Base-by-base conservation (phyloP, 148 eudicot genomes). In the Oxyria digyna region DNA sequence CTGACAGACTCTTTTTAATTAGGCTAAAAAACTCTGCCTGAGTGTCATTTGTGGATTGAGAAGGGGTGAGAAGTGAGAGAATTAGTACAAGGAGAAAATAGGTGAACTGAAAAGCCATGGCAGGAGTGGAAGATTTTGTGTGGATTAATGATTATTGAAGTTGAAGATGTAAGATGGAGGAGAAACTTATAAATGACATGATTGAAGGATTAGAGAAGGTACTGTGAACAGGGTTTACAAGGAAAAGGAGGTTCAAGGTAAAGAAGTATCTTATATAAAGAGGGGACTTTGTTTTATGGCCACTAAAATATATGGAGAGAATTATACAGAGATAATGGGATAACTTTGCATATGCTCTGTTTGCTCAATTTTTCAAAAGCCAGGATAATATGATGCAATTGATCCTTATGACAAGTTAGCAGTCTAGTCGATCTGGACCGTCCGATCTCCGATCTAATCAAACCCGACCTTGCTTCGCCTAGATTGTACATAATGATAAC, bases 1-100 rank as follows among this genome's bases (percentile, higher is more conserved):
- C 91, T 20, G 80, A 71, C 45, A 89, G 80, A 11, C 85, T 79
- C 26, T 77, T 85, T 48, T 78, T 87, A 81, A 89, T 76, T 63
- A 87, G 79, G 48, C 68, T 54, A 78, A 92, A 84, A 78, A 82
- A 92, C 10, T 81, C 62, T 21, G 87, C 72, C 55, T 89, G 96
- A 49, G 74, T 71, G 40, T 73, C 67, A 26, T 24, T 63, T 31
- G 76, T 29, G 62, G 84, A 76, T 14, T 72, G 73, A 33, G 37
- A 71, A 69, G 67, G 52, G 66, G n/a, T 69, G 31, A 71, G 50
- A 3, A 77, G 62, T 13, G 77, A 73, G 35, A 84, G 57, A 3
- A 81, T 15, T 8, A 86, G 29, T 20, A 82, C 8, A 67, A 81
- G 13, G 71, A 69, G 74, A 32, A 82, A 70, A 70, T 67, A 69